phyloP scores from a whole-genome alignment of 2,329 filamentous ascomycete species.

The Clonostachys rosea region DNA sequence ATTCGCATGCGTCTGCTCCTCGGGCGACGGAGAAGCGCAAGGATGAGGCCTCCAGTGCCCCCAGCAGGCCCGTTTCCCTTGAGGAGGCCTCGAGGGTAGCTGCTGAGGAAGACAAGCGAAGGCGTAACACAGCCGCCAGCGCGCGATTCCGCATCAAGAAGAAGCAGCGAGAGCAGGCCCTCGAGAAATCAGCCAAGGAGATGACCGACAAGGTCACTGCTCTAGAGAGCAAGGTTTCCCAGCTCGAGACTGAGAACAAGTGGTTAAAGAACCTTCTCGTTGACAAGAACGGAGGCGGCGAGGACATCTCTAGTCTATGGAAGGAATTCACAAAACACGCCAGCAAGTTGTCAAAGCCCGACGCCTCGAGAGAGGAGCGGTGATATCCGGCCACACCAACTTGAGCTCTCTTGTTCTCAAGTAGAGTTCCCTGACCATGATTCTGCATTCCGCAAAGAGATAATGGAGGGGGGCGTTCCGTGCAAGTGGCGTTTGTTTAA shows the following conservation, averaged over 20 bases:
- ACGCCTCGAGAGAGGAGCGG: conserved; percentile 11
- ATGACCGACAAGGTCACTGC: conserved; percentile 73
- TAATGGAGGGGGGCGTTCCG: too few relatives aligned
- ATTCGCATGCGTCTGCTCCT: background rate
- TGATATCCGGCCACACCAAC: conserved; percentile 1
- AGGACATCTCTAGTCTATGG: conserved; percentile 44
- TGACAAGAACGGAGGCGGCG: conserved; percentile 69
- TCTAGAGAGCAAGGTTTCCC: conserved; percentile 68
- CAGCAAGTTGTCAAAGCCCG: conserved; percentile 14
- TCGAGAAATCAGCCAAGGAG: conserved; percentile 78
- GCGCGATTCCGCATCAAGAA: conserved; percentile 92
- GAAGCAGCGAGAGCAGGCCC: conserved; percentile 87
- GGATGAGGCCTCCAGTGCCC: conserved; percentile 23
- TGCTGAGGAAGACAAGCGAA: conserved; percentile 85
- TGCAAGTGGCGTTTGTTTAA: too few relatives aligned
- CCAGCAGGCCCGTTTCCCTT: conserved; percentile 45
- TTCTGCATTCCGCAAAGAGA: too few relatives aligned
- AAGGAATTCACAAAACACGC: conserved; percentile 42
- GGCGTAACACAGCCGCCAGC: conserved; percentile 83
- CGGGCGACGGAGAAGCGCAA: conserved; percentile 37
- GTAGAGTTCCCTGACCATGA: too few relatives aligned
- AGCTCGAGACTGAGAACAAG: conserved; percentile 80
- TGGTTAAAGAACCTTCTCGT: conserved; percentile 78
- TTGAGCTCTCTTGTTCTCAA: too few relatives aligned
- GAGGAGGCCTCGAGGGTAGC: conserved; percentile 70